These are phyloP conservation scores for Sordariomycetes sp. DNA, from an alignment of 2,329 filamentous ascomycete species.

Conservation along the genomic window DNA sequence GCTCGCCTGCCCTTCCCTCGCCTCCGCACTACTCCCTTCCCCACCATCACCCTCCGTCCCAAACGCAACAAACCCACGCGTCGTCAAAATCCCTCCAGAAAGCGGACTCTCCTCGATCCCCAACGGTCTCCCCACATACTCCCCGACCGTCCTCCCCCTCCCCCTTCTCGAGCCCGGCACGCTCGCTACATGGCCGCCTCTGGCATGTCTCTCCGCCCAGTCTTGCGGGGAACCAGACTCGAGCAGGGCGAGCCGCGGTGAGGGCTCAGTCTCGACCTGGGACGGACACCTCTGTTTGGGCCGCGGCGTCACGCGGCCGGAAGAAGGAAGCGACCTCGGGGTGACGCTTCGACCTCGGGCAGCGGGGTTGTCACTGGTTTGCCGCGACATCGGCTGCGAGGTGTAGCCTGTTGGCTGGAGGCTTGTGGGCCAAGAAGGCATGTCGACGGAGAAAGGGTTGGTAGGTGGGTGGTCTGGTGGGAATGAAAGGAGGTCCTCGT, in stretches of 20 bases:
- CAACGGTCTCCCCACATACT: background rate
- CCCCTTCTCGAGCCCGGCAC: slow-evolving; percentile 2
- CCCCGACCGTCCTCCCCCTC: slow-evolving; percentile 1
- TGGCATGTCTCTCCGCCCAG: slow-evolving; percentile 12
- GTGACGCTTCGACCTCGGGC: background rate
- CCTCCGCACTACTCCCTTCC: background rate
- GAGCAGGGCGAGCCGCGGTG: slow-evolving; percentile 20
- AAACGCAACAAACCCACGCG: slow-evolving; percentile 7
- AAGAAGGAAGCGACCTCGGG: slow-evolving; percentile 3
- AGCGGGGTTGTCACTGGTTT: slow-evolving; percentile 21
- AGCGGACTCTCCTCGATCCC: slow-evolving; percentile 3
- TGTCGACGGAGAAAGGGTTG: slow-evolving; percentile 12
- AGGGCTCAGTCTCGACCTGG: slow-evolving; percentile 33
- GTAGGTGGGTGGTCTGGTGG: slow-evolving; percentile 7
- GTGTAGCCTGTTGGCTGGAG: slow-evolving; percentile 26
- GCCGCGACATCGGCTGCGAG: slow-evolving; percentile 38
- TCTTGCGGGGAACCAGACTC: slow-evolving; percentile 16
- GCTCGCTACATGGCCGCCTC: slow-evolving; percentile 2
- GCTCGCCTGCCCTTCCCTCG: background rate
- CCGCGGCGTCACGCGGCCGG: slow-evolving; percentile 9
- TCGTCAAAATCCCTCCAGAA: slow-evolving; percentile 8
- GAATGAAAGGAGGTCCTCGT: slow-evolving; percentile 4
- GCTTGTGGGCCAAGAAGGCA: slow-evolving; percentile 11
- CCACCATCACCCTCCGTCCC: background rate
- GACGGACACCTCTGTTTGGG: slow-evolving; percentile 21